Conservation (phyloP, 176 grass and related monocot genomes). For the Zoysia japonica region DNA sequence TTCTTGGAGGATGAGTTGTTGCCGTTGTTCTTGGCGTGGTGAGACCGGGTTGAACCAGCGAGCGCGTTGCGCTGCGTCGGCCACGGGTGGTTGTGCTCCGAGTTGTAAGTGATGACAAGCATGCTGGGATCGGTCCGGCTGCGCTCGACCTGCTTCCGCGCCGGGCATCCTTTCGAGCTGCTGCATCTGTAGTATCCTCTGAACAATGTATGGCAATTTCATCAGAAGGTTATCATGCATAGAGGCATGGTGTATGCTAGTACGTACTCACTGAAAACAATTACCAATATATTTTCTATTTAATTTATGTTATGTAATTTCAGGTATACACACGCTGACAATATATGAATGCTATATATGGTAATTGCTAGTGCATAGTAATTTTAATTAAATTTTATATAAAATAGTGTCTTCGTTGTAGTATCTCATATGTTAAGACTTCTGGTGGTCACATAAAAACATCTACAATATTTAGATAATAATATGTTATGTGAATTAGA, state of each 20-base stretch:
- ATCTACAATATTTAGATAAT: too few relatives aligned
- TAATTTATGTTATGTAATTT: background rate
- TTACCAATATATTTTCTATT: background rate
- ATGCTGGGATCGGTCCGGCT: conserved; percentile 89
- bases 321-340: background rate
- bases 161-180: conserved; percentile 95
- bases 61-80: conserved; percentile 95
- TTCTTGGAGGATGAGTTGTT: conserved; percentile 46
- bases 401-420: background rate
- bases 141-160: conserved; percentile 97
- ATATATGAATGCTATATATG: background rate
- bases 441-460: background rate
- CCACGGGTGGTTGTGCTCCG: conserved; percentile 99
- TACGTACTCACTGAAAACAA: too few relatives aligned
- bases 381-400: background rate
- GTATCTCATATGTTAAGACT: background rate
- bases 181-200: conserved; percentile 99
- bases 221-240: background rate
- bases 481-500: background rate
- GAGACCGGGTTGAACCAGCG: conserved; percentile 76
- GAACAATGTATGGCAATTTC: background rate
- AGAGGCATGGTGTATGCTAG: background rate
- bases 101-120: conserved; percentile 98
- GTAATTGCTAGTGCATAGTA: background rate
- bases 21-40: conserved; percentile 58